Conservation (phyloP, 352 stramenopile species). For the Thraustotheca clavata region DNA sequence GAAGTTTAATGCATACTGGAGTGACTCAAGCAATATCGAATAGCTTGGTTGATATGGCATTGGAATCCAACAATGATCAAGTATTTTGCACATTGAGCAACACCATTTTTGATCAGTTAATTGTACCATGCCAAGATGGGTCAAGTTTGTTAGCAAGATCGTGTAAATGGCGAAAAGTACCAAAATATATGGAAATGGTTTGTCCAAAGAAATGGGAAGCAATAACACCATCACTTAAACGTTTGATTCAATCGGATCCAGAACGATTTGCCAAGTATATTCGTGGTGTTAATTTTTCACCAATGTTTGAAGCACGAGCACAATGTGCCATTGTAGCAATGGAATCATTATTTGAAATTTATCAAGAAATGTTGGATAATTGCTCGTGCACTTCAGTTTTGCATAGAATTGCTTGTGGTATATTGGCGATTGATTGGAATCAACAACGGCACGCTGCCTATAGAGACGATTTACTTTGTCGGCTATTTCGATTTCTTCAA, state of each 20-base stretch:
- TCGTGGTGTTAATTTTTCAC: background rate
- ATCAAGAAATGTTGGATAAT: background rate
- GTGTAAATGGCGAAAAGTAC: background rate
- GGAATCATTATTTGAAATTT: background rate
- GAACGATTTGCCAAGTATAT: background rate
- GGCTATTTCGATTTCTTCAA: background rate
- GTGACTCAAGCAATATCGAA: constrained; percentile 2
- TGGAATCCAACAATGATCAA: background rate
- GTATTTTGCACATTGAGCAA: background rate
- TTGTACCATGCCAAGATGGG: background rate
- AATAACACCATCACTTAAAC: background rate
- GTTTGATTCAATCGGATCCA: background rate
- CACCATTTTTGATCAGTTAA: background rate
- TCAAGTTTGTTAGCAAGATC: background rate
- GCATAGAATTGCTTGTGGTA: background rate
- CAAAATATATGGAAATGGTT: background rate
- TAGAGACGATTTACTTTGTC: constrained; percentile 6
- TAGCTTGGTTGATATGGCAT: background rate
- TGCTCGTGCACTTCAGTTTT: background rate
- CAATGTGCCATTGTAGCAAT: background rate
- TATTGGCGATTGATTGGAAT: constrained; percentile 2
- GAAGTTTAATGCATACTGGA: constrained; percentile 4
- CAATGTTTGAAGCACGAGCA: background rate
- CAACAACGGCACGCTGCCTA: background rate
- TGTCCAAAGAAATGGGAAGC: constrained; percentile 13